phyloP scores from a whole-genome alignment of 1,284 basidiomycete genomes.

The Sanghuangporus weigelae region DNA sequence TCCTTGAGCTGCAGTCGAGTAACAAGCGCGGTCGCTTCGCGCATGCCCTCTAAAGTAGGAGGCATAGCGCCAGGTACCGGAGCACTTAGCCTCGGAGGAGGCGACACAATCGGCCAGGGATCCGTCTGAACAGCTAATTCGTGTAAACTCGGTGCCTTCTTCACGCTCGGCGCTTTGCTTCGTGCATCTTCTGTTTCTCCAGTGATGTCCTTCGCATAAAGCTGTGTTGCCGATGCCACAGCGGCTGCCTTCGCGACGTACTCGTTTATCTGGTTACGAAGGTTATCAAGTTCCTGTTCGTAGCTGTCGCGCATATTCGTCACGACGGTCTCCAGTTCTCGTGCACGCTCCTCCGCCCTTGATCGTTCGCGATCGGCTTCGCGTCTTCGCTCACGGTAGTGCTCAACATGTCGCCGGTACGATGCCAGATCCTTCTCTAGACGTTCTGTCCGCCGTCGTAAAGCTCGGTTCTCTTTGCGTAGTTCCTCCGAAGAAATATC shows the following conservation, averaged over 20 bases:
- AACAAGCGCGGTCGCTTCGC: neutral
- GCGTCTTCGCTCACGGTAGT: constrained; percentile 13
- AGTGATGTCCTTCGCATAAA: neutral
- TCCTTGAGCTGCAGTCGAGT: constrained; percentile 13
- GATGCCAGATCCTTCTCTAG: constrained; percentile 14
- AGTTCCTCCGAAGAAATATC: constrained; percentile 10
- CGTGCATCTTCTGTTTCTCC: neutral
- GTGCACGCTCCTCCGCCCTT: constrained; percentile 4
- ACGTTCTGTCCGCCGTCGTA: constrained; percentile 7
- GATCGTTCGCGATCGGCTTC: constrained; percentile 12
- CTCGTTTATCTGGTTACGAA: constrained; percentile 11
- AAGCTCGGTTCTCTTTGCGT: constrained; percentile 11
- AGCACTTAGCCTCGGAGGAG: neutral
- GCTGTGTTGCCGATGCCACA: neutral
- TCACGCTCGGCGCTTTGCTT: neutral
- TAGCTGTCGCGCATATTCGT: constrained; percentile 18
- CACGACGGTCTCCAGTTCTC: constrained; percentile 16
- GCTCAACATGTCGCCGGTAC: constrained; percentile 13
- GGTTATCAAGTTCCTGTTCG: constrained; percentile 12
- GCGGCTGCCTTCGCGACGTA: constrained; percentile 2
- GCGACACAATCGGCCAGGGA: neutral
- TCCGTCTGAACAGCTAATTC: constrained; percentile 5
- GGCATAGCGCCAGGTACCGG: constrained; percentile 2
- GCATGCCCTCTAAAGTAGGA: neutral
- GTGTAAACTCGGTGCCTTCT: neutral